These are phyloP conservation scores for Dillenia suffruticosa DNA, from an alignment of 164 flowering plant species.

Conservation along the genomic window DNA sequence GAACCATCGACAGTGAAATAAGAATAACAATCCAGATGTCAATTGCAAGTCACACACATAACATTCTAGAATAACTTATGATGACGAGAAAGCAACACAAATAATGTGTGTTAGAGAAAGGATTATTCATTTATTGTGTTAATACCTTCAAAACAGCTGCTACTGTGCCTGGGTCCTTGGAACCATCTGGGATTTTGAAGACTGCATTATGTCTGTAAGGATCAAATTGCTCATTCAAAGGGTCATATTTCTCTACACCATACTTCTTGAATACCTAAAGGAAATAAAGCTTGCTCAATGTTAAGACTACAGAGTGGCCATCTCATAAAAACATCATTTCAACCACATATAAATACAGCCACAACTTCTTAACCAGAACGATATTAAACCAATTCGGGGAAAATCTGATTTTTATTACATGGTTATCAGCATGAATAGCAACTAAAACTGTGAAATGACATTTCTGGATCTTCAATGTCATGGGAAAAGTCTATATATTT, in stretches of 20 bases:
- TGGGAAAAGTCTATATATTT: background rate
- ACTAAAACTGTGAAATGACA: too few relatives aligned
- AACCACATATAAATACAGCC: background rate
- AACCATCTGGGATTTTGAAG: constrained; percentile 69
- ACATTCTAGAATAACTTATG: background rate
- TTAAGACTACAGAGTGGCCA: background rate
- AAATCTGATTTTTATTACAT: background rate
- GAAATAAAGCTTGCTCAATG: constrained; percentile 1
- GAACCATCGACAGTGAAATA: background rate
- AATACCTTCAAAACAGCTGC: constrained; percentile 81
- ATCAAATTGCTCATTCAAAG: constrained; percentile 74
- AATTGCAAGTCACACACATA: background rate
- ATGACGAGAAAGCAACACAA: background rate
- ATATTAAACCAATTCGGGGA: background rate
- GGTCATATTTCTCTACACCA: constrained; percentile 72
- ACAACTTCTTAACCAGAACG: background rate
- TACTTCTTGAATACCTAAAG: constrained; percentile 70
- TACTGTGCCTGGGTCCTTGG: constrained; percentile 74
- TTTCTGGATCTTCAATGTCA: background rate
- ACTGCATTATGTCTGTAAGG: constrained; percentile 82
- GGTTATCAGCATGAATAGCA: background rate
- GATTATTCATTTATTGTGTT: background rate
- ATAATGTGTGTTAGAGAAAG: background rate
- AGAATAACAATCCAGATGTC: background rate
- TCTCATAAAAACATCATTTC: background rate